Evolutionary conservation across 2,329 filamentous ascomycete genomes (phyloP).

Genomic region (Phaeosphaeriaceae sp.): DNA sequence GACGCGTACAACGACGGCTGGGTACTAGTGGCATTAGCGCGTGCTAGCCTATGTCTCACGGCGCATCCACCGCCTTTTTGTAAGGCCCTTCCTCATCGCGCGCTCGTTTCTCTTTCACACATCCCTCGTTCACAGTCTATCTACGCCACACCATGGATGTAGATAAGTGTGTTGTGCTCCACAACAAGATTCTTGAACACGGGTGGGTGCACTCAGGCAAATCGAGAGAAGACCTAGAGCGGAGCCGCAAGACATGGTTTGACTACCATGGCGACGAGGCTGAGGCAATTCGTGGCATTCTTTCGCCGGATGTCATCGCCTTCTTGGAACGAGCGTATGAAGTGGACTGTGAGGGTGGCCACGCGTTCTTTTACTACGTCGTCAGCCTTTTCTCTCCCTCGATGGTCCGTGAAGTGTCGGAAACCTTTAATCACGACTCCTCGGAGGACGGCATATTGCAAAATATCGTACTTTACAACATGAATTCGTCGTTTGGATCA

Average conservation of each 20-base stretch:
- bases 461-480: slow-evolving; percentile 2
- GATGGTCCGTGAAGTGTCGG: background rate
- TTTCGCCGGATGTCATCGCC: slow-evolving; percentile 3
- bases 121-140: background rate
- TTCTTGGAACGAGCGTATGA: slow-evolving; percentile 6
- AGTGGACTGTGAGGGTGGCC: slow-evolving; percentile 1
- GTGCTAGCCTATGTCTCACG: background rate
- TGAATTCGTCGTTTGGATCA: slow-evolving; percentile 3
- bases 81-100: background rate
- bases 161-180: slow-evolving; percentile 5
- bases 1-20: background rate
- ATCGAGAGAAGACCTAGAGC: slow-evolving; percentile 3
- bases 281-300: slow-evolving; percentile 1
- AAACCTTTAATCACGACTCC: background rate
- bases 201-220: slow-evolving; percentile 8
- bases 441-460: background rate
- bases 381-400: background rate
- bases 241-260: slow-evolving; percentile 4
- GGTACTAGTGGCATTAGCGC: background rate
- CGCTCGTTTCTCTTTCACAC: background rate
- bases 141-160: slow-evolving; percentile 4
- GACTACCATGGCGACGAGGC: slow-evolving; percentile 2
- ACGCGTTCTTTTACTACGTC: slow-evolving; percentile 9
- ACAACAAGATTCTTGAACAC: slow-evolving; percentile 9
- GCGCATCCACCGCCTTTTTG: background rate